Evolutionary conservation across 148 eudicot species (phyloP).

Genomic region (Selenicereus undatus): DNA sequence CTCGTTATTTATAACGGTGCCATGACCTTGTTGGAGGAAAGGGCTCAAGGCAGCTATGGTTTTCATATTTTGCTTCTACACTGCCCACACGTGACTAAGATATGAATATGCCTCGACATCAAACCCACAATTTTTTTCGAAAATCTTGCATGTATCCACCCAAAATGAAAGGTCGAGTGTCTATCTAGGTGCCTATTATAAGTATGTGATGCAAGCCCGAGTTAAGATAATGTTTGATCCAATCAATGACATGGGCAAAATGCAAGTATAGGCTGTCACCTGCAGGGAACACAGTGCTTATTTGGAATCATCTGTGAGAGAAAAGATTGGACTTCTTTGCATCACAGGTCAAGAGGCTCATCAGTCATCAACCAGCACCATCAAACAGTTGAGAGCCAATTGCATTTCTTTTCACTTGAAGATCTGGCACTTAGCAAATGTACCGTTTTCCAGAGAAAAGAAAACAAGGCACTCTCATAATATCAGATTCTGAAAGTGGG

Average conservation of each 20-base stretch:
- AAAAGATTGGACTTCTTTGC: neutral
- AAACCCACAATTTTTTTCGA: neutral
- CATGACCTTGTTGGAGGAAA: conserved; percentile 13
- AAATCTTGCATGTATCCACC: neutral
- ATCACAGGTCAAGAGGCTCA: neutral
- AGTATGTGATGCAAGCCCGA: neutral
- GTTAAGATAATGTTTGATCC: neutral
- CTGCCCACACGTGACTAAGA: neutral
- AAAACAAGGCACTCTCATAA: neutral
- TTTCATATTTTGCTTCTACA: conserved; percentile 2
- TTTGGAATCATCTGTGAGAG: neutral
- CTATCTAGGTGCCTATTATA: neutral
- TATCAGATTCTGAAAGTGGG: neutral
- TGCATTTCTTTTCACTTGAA: neutral
- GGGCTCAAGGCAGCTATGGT: conserved; percentile 11
- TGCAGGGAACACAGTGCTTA: neutral
- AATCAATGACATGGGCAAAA: too few relatives aligned
- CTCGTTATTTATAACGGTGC: conserved; percentile 3
- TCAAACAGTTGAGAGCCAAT: neutral
- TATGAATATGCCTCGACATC: neutral
- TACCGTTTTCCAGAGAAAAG: neutral
- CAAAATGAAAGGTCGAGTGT: neutral
- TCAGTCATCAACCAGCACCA: neutral
- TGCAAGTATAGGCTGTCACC: neutral
- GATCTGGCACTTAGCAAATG: neutral